Percentiles rank a stretch among this genome's conserved stretches.
Evolutionary conservation across 78 protist species (phyloP).

Genomic region (Emiliania huxleyi): DNA sequence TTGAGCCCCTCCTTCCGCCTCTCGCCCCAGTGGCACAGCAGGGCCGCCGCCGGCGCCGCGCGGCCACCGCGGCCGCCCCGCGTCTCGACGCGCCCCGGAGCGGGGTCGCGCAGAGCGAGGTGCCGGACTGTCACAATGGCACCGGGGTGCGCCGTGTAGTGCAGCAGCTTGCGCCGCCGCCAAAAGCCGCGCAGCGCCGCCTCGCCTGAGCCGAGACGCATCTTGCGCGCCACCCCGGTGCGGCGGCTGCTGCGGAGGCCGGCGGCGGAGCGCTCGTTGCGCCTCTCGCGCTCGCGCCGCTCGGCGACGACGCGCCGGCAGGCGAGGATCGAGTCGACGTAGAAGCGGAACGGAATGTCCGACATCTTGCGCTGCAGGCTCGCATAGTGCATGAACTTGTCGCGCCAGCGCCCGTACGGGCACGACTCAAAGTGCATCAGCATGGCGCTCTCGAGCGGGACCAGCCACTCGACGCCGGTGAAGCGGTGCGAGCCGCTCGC

Average conservation of each 20-base stretch:
- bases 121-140: too few species aligned
- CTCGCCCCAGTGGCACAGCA: too few species aligned
- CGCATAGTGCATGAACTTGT: background rate
- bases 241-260: background rate
- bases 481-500: background rate
- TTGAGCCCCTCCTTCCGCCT: too few species aligned
- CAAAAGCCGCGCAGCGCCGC: background rate
- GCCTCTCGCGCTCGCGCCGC: too few species aligned
- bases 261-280: too few species aligned
- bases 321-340: background rate
- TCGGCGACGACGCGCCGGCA: too few species aligned
- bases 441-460: background rate
- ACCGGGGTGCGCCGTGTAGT: background rate
- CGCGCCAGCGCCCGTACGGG: background rate
- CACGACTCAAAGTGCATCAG: background rate
- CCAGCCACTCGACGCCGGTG: background rate
- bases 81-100: too few species aligned
- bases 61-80: too few species aligned
- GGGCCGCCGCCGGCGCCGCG: too few species aligned
- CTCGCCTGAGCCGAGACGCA: too few species aligned
- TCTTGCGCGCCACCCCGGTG: background rate
- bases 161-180: background rate
- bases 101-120: too few species aligned
- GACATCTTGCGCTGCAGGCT: background rate
- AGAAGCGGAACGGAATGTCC: background rate